phyloP scores from a whole-genome alignment of 768 basidiomycete genomes.

The Pholiota molesta region DNA sequence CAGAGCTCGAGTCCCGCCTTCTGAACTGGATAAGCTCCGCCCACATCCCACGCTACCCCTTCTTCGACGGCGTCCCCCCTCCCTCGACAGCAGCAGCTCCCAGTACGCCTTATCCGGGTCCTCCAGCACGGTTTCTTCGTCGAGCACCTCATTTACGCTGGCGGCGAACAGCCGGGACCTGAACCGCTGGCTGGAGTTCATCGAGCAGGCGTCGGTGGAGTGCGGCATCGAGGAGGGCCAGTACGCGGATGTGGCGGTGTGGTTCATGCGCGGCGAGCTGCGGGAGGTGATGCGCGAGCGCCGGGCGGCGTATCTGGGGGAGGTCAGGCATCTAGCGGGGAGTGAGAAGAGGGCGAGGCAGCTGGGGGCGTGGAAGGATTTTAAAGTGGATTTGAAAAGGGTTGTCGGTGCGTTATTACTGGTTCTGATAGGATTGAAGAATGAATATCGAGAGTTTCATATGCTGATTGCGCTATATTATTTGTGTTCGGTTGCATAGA shows the following conservation, averaged over 20 bases:
- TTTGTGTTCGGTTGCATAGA: constrained; percentile 6
- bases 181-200: constrained; percentile 24
- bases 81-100: not conserved
- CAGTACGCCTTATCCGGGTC: not conserved
- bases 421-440: not conserved
- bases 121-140: not conserved
- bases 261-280: constrained; percentile 30
- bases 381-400: constrained; percentile 27
- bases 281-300: constrained; percentile 28
- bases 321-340: constrained; percentile 14
- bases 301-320: constrained; percentile 21
- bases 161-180: constrained; percentile 19
- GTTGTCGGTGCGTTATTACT: constrained; percentile 25
- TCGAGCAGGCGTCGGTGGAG: constrained; percentile 23
- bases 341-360: constrained; percentile 11
- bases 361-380: constrained; percentile 28
- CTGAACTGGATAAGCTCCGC: constrained; percentile 23
- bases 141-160: not conserved
- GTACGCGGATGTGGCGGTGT: constrained; percentile 29
- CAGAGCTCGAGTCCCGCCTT: constrained; percentile 24
- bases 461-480: not conserved
- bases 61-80: constrained; percentile 22
- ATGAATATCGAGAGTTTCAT: not conserved
- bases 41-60: constrained; percentile 28
- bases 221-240: constrained; percentile 22